These are phyloP conservation scores for Macrolepiota dolichaula DNA, from an alignment of 768 basidiomycete genomes.

Conservation along the genomic window DNA sequence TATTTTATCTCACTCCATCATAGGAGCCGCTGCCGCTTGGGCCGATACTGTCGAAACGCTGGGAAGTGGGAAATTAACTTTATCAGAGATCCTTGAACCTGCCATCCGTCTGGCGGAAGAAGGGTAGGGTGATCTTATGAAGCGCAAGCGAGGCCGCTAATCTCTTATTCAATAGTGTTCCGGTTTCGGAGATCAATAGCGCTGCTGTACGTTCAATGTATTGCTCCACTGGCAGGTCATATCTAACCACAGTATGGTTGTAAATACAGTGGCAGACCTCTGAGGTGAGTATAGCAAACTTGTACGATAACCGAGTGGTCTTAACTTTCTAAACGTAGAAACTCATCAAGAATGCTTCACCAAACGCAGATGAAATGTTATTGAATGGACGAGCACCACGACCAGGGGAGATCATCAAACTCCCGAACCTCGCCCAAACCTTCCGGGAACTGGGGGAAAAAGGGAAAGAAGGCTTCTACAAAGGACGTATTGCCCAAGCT, in stretches of 20 bases:
- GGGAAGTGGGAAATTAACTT: conserved; percentile 66
- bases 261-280: conserved; percentile 51
- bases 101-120: conserved; percentile 91
- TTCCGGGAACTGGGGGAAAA: conserved; percentile 77
- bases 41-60: conserved; percentile 81
- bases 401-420: conserved; percentile 79
- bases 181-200: conserved; percentile 82
- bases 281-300: conserved; percentile 37
- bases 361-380: conserved; percentile 84
- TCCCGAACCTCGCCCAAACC: conserved; percentile 80
- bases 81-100: conserved; percentile 76
- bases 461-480: conserved; percentile 93
- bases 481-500: conserved; percentile 84
- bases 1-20: not conserved
- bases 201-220: conserved; percentile 36
- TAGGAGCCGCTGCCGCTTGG: conserved; percentile 95
- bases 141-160: not conserved
- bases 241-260: not conserved
- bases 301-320: not conserved
- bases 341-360: conserved; percentile 79
- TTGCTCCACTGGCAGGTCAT: not conserved
- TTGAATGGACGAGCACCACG: conserved; percentile 79
- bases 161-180: conserved; percentile 49
- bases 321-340: conserved; percentile 30
- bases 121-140: conserved; percentile 49